phyloP scores from a whole-genome alignment of 306 rosid species.

The Leucaena leucocephala region DNA sequence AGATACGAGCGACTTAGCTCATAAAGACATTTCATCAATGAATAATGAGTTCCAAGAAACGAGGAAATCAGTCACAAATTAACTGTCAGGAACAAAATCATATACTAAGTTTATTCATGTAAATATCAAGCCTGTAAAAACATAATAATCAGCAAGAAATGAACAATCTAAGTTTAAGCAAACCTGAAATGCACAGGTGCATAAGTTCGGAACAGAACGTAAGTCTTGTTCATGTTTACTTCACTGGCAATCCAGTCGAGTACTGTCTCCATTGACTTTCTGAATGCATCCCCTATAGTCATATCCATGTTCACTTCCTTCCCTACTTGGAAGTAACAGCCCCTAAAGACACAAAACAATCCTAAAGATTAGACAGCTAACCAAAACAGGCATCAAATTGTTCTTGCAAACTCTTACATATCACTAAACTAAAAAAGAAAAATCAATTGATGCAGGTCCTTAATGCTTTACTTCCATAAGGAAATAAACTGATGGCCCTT shows the following conservation, averaged over 20 bases:
- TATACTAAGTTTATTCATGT: not conserved
- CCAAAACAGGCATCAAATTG: constrained; percentile 7
- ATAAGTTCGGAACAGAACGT: constrained; percentile 78
- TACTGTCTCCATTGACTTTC: constrained; percentile 67
- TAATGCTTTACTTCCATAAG: not conserved
- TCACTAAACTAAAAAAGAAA: not conserved
- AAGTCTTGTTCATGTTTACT: constrained; percentile 73
- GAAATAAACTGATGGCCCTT: not conserved
- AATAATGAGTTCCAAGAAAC: constrained; percentile 6
- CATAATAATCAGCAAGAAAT: not conserved
- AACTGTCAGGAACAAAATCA: constrained; percentile 23
- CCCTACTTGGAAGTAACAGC: constrained; percentile 85
- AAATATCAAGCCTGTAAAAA: constrained; percentile 28
- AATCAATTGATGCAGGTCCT: not conserved
- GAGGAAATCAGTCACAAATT: not conserved
- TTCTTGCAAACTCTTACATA: constrained; percentile 15
- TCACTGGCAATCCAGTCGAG: constrained; percentile 61
- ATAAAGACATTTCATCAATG: not conserved
- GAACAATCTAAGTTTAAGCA: constrained; percentile 23
- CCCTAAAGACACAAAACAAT: constrained; percentile 51
- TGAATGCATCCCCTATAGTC: constrained; percentile 68
- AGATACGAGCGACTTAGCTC: not conserved
- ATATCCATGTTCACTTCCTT: constrained; percentile 71
- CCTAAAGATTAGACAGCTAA: constrained; percentile 30
- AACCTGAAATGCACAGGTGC: constrained; percentile 97